Percentiles rank a stretch among this genome's conserved stretches.
Evolutionary conservation across 2,329 filamentous ascomycete species (phyloP).

Genomic region (Penicillium sp.): DNA sequence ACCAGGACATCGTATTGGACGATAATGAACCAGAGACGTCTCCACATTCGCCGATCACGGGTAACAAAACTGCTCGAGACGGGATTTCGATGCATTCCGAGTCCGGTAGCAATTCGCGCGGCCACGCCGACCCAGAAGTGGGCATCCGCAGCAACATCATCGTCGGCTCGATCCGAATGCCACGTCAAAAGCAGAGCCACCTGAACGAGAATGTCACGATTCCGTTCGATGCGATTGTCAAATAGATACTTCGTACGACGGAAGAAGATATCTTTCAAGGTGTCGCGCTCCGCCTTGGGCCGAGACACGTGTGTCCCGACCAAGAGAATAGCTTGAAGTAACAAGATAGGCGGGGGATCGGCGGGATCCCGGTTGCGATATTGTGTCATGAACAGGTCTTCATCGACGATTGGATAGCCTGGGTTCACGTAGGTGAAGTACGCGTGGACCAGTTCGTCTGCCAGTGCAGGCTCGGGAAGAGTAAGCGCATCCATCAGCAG

Average conservation of each 20-base stretch:
- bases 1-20: constrained; percentile 42
- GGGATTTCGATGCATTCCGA: constrained; percentile 49
- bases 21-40: constrained; percentile 41
- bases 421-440: constrained; percentile 49
- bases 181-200: constrained; percentile 51
- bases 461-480: constrained; percentile 44
- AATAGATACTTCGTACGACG: constrained; percentile 50
- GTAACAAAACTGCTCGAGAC: constrained; percentile 37
- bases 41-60: constrained; percentile 40
- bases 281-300: constrained; percentile 36
- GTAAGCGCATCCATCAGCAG: constrained; percentile 46
- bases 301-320: constrained; percentile 48
- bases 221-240: constrained; percentile 49
- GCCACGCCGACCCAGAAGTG: constrained; percentile 51
- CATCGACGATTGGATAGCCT: constrained; percentile 49
- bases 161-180: constrained; percentile 49
- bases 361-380: constrained; percentile 44
- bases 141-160: constrained; percentile 51
- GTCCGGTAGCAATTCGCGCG: constrained; percentile 46
- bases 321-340: constrained; percentile 48
- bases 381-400: constrained; percentile 47
- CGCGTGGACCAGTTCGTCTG: constrained; percentile 46
- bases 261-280: constrained; percentile 47
- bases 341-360: constrained; percentile 43
- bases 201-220: constrained; percentile 51